phyloP scores from a whole-genome alignment of 2,329 filamentous ascomycete genomes.

The Trichoderma sp. region DNA sequence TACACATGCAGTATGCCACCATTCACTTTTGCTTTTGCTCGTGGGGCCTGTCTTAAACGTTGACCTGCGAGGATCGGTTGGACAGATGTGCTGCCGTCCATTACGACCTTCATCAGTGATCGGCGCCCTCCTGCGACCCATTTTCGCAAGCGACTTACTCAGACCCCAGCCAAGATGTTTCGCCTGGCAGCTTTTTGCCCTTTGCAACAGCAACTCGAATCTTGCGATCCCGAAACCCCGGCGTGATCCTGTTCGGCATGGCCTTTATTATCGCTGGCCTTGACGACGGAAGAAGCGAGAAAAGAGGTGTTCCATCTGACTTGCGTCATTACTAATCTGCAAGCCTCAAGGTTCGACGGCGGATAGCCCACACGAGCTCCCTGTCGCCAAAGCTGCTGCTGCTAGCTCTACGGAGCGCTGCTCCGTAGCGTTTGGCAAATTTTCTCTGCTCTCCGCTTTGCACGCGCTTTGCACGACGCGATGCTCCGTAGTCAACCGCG shows the following conservation, averaged over 20 bases:
- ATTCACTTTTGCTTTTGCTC: background rate
- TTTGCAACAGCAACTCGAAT: background rate
- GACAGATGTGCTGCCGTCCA: conserved; percentile 12
- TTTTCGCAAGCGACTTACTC: background rate
- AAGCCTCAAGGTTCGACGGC: conserved; percentile 1
- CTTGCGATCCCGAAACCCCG: background rate
- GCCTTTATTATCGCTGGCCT: background rate
- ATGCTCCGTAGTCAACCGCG: conserved; percentile 12
- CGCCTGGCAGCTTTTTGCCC: background rate
- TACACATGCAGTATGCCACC: background rate
- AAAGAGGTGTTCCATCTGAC: background rate
- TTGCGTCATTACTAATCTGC: conserved; percentile 11
- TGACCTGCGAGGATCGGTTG: background rate
- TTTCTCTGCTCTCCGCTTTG: conserved; percentile 15
- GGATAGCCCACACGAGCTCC: conserved; percentile 2
- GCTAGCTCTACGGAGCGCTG: conserved; percentile 4
- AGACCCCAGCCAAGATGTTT: background rate
- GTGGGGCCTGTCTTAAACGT: background rate
- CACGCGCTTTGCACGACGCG: conserved; percentile 15
- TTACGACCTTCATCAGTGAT: conserved; percentile 6
- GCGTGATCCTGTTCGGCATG: background rate
- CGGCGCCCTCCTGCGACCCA: background rate
- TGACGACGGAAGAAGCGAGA: background rate
- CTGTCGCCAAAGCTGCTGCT: background rate
- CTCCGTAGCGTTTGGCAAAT: conserved; percentile 14